Evolutionary conservation across 2,329 filamentous ascomycete genomes (phyloP).

Genomic region (Aspergillus uvarum): DNA sequence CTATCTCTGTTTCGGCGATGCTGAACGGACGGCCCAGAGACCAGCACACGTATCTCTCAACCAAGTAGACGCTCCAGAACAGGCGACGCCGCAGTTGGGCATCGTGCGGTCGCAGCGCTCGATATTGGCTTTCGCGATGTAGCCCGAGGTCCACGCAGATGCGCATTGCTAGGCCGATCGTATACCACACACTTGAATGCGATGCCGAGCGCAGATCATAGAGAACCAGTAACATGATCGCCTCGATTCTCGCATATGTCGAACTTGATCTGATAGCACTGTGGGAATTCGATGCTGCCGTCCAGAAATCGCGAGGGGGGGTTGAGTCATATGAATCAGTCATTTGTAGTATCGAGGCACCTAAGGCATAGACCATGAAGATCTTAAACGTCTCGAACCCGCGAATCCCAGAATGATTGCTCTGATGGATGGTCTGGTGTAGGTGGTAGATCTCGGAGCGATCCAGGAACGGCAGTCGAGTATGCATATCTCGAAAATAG

Average conservation of each 20-base stretch:
- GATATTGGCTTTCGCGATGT: conserved; percentile 21
- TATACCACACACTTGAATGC: conserved; percentile 27
- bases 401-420: neutral
- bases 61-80: conserved; percentile 35
- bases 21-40: conserved; percentile 34
- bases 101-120: conserved; percentile 13
- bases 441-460: neutral
- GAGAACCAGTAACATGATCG: conserved; percentile 24
- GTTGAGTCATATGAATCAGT: conserved; percentile 19
- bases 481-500: conserved; percentile 25
- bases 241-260: conserved; percentile 21
- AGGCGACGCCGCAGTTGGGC: conserved; percentile 24
- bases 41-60: conserved; percentile 30
- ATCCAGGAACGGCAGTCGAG: conserved; percentile 20
- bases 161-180: conserved; percentile 27
- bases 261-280: conserved; percentile 12
- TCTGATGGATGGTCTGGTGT: neutral
- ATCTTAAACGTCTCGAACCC: conserved; percentile 20
- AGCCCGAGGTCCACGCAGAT: conserved; percentile 28
- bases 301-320: conserved; percentile 13
- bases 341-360: conserved; percentile 19
- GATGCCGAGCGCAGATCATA: conserved; percentile 25
- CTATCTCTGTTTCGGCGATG: conserved; percentile 35
- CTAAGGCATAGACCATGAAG: conserved; percentile 26
- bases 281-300: conserved; percentile 17